Evolutionary conservation across 345 rosid genomes (phyloP), one percentile per base, ranked within the genome.

Genomic region (Camelina hispida): DNA sequence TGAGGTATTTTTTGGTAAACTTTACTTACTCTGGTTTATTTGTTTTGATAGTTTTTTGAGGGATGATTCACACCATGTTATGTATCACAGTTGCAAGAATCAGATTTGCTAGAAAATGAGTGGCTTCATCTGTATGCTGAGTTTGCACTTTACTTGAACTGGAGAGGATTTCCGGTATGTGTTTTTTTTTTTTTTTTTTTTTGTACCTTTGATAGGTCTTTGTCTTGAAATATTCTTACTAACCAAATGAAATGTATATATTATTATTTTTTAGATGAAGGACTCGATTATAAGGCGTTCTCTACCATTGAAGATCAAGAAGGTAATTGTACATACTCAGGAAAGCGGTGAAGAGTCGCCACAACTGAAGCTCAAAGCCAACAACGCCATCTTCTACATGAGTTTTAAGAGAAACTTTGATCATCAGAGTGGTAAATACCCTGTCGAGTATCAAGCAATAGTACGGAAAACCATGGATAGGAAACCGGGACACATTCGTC

Each of bases 361-460:
- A 1, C 43, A 38, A 7, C 1, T 16, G 8, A 59, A 59, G 51
- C 35, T 62, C 2, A 62, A 22, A 48, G 72, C 38, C n/a, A 54
- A 38, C 22, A 67, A 67, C 16, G 48, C 50, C 8, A 67, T 67
- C 51, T 53, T 68, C 61, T 68, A 22, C 25, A 54, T 40, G 14
- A n/a, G 40, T 68, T 68, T 68, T 44, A 59, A 16, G n/a, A 25
- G 25, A 13, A 59, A 6, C 22, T 32, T 61, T 22, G 61, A 67
- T 52, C 62, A 40, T 40, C 44, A 62, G 15, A 40, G 25, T 15
- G 72, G 62, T 54, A 38, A 1, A 4, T 28, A 28, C 30, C 13
- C 6, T 17, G 11, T 6, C 5, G 69, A 52, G 9, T 37, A 67
- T 47, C 48, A 52, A 53, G 37, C 50, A 1, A 3, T 23, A 1